A percentile compares a stretch with the other conserved stretches of the same genome.
Conservation (phyloP, 176 grass and related monocot species). For the Triticum dicoccoides region DNA sequence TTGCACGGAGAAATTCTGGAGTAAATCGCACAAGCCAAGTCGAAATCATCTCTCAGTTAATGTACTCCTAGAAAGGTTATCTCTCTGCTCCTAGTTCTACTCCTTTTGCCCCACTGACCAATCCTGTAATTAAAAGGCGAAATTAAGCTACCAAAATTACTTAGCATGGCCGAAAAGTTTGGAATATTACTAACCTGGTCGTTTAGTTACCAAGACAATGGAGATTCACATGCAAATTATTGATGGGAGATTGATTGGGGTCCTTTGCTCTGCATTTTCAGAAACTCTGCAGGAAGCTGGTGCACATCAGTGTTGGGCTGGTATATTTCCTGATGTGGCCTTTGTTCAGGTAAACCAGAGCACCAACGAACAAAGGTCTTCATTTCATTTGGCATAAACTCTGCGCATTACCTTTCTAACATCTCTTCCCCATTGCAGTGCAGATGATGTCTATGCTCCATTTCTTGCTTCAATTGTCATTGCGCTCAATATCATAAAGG, state of each 20-base stretch:
- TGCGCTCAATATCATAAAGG: slow-evolving; percentile 57
- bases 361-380: background rate
- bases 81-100: too few relatives aligned
- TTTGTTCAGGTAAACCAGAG: slow-evolving; percentile 63
- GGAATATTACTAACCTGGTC: background rate
- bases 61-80: background rate
- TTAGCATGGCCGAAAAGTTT: background rate
- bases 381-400: background rate
- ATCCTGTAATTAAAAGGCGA: background rate
- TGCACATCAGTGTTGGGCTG: slow-evolving; percentile 70
- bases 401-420: background rate
- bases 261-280: slow-evolving; percentile 21
- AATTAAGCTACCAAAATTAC: background rate
- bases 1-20: background rate
- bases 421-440: slow-evolving; percentile 31
- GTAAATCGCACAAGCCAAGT: background rate
- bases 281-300: slow-evolving; percentile 80
- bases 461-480: slow-evolving; percentile 61
- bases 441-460: slow-evolving; percentile 49
- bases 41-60: background rate
- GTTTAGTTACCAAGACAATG: background rate
- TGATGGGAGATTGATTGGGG: background rate
- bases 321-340: slow-evolving; percentile 74
- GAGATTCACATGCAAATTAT: background rate
- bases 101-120: background rate